Conservation (phyloP, 257 asterid species). For the Plantago ovata region DNA sequence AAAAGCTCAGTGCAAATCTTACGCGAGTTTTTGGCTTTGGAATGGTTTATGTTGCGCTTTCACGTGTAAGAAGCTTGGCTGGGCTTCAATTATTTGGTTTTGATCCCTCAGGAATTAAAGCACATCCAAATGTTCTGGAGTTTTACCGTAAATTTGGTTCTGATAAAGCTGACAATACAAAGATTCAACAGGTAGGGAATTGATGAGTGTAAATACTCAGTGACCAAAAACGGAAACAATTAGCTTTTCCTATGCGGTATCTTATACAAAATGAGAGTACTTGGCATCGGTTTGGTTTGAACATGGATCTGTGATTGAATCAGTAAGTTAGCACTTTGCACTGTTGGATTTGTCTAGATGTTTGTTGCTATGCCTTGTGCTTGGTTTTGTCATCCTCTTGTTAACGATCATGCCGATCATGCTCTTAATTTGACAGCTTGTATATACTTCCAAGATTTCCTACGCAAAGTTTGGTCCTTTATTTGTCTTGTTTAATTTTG, state of each 20-base stretch:
- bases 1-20: conserved; percentile 56
- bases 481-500: too few relatives aligned
- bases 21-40: conserved; percentile 60
- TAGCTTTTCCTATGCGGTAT: too few relatives aligned
- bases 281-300: background rate
- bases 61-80: conserved; percentile 54
- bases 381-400: too few relatives aligned
- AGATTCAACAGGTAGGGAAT: conserved; percentile 10
- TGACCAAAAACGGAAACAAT: too few relatives aligned
- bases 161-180: conserved; percentile 16
- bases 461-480: too few relatives aligned
- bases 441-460: too few relatives aligned
- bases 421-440: too few relatives aligned
- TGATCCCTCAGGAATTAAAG: conserved; percentile 41
- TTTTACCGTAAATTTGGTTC: conserved; percentile 39
- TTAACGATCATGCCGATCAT: too few relatives aligned
- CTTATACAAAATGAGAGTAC: background rate
- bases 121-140: conserved; percentile 69
- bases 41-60: conserved; percentile 86
- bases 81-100: conserved; percentile 68
- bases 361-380: too few relatives aligned
- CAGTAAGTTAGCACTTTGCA: too few relatives aligned
- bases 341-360: too few relatives aligned
- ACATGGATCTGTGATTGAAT: conserved; percentile 5
- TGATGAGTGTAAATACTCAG: conserved; percentile 12